Evolutionary conservation across 345 rosid genomes (phyloP).

Genomic region (Trapa incisa): DNA sequence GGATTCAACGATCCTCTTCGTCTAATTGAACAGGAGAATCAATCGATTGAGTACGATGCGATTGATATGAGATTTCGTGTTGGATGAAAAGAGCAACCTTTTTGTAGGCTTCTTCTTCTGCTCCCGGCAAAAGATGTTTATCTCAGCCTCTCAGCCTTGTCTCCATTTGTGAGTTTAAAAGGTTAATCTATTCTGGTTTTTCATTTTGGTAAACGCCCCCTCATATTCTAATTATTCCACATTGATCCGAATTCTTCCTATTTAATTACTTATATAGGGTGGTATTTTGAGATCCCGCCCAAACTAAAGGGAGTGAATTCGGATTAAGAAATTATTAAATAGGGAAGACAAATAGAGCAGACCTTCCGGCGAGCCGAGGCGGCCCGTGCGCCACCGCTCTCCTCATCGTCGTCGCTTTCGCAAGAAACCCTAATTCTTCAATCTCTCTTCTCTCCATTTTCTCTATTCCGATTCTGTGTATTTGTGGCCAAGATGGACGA

Average conservation of each 20-base stretch:
- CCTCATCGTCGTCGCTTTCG: neutral
- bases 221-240: too few species aligned
- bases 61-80: neutral
- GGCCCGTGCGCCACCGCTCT: neutral
- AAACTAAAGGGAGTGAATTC: neutral
- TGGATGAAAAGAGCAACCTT: neutral
- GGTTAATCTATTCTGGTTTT: neutral
- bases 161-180: neutral
- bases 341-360: neutral
- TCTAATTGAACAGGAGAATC: neutral
- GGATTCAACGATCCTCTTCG: neutral
- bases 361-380: neutral
- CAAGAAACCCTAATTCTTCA: conserved; percentile 3
- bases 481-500: conserved; percentile 48
- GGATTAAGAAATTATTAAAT: neutral
- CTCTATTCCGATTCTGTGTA: neutral
- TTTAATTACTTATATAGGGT: neutral
- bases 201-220: too few species aligned
- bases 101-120: neutral
- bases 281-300: neutral
- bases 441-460: neutral
- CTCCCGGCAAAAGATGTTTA: neutral
- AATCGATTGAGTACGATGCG: neutral
- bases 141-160: neutral
- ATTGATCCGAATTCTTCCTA: too few species aligned